phyloP scores from a whole-genome alignment of 2,329 filamentous ascomycete species.

The Fusarium paranaense region DNA sequence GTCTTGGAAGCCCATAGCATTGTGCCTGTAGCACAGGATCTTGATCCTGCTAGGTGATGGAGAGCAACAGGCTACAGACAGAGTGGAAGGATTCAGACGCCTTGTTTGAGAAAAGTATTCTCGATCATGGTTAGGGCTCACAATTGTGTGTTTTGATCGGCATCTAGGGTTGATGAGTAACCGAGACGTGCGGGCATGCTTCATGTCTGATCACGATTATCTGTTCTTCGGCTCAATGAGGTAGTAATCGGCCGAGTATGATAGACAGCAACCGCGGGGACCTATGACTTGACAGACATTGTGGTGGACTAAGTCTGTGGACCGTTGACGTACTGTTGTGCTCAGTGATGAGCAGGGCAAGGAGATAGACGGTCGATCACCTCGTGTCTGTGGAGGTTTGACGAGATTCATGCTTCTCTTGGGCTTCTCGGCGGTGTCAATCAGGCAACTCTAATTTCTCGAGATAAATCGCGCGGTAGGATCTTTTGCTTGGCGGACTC shows the following conservation, averaged over 20 bases:
- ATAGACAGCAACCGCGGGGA: neutral
- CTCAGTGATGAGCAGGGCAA: neutral
- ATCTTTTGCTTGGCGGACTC: constrained; percentile 22
- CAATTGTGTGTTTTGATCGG: constrained; percentile 16
- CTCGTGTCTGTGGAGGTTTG: constrained; percentile 26
- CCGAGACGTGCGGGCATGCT: neutral
- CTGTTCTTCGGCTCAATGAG: neutral
- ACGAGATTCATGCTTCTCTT: neutral
- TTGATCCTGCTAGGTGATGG: neutral
- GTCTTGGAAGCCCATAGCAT: neutral
- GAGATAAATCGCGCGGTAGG: constrained; percentile 7
- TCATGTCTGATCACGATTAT: neutral
- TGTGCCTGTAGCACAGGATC: neutral
- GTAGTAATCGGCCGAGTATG: constrained; percentile 4
- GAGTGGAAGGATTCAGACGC: neutral
- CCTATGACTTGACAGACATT: neutral
- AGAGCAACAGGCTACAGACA: neutral
- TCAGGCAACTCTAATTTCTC: constrained; percentile 16
- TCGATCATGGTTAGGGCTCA: neutral
- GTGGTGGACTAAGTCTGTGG: neutral
- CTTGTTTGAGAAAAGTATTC: neutral
- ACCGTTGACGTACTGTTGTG: neutral
- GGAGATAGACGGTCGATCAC: constrained; percentile 10
- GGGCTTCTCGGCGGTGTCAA: neutral
- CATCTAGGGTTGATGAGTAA: constrained; percentile 13